phyloP scores from a whole-genome alignment of 2,329 filamentous ascomycete genomes.

The Fusarium sp. region DNA sequence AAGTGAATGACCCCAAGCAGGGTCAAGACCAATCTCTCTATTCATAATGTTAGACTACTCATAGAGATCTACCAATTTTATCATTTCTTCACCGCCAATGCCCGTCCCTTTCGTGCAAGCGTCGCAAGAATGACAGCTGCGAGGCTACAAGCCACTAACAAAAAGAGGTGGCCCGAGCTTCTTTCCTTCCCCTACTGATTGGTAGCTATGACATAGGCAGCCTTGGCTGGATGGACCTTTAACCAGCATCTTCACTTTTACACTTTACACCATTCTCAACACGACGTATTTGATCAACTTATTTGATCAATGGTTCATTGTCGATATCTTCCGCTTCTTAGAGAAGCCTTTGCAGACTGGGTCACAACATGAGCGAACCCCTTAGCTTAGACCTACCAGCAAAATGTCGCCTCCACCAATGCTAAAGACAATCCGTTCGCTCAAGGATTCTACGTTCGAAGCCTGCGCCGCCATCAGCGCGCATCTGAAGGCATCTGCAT shows the following conservation, averaged over 20 bases:
- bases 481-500: slow-evolving; percentile 15
- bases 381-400: neutral
- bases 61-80: no score
- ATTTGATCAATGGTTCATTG: neutral
- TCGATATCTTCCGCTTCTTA: neutral
- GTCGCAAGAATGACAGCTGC: no score
- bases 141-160: neutral
- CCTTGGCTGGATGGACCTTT: neutral
- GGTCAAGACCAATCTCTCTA: no score
- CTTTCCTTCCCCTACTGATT: neutral
- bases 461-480: slow-evolving; percentile 33
- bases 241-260: slow-evolving; percentile 3
- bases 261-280: neutral
- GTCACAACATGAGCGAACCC: slow-evolving; percentile 15
- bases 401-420: slow-evolving; percentile 28
- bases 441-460: slow-evolving; percentile 37
- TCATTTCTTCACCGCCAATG: no score
- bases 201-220: slow-evolving; percentile 14
- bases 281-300: neutral
- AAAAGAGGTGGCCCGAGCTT: slow-evolving; percentile 8
- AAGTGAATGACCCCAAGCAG: no score
- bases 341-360: neutral
- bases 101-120: no score
- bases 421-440: slow-evolving; percentile 28
- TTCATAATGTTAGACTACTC: no score